phyloP scores from a whole-genome alignment of 352 stramenopile genomes.

The Plasmopara viticola region DNA sequence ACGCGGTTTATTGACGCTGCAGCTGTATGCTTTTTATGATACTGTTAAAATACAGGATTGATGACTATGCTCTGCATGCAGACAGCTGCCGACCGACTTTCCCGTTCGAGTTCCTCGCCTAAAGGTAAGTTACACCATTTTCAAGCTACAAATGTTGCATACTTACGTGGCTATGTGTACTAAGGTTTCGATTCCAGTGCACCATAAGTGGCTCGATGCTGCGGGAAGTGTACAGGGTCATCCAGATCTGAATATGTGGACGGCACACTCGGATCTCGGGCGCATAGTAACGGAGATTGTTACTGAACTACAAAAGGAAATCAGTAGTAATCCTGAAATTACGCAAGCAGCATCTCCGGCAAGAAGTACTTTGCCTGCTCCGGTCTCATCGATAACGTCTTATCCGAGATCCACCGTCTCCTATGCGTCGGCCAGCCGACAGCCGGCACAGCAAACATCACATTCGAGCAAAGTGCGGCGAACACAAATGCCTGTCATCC shows the following conservation, averaged over 20 bases:
- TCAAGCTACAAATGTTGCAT: no score
- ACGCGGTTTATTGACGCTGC: conserved; percentile 37
- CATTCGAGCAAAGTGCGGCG: no score
- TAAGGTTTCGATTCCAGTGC: no score
- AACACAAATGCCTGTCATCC: conserved; percentile 75
- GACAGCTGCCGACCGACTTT: conserved; percentile 67
- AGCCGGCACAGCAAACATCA: conserved; percentile 21
- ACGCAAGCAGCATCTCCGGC: conserved; percentile 22
- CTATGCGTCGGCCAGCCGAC: conserved; percentile 24
- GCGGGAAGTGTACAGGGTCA: conserved; percentile 69
- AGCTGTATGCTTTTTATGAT: conserved; percentile 31
- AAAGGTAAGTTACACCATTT: no score
- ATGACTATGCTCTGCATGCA: conserved; percentile 28
- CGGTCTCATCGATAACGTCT: conserved; percentile 13
- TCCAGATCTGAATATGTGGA: conserved; percentile 74
- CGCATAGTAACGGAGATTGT: conserved; percentile 75
- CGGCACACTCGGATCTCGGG: conserved; percentile 74
- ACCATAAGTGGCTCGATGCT: no score
- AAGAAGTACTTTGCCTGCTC: conserved; percentile 12
- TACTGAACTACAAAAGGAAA: conserved; percentile 37
- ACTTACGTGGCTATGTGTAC: no score
- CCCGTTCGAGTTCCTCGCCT: no score
- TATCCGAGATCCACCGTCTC: conserved; percentile 21
- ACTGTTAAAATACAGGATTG: conserved; percentile 2
- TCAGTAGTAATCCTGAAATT: conserved; percentile 10